phyloP scores from a whole-genome alignment of 1,139 yeast species.

The Suhomyces panamericanus region DNA sequence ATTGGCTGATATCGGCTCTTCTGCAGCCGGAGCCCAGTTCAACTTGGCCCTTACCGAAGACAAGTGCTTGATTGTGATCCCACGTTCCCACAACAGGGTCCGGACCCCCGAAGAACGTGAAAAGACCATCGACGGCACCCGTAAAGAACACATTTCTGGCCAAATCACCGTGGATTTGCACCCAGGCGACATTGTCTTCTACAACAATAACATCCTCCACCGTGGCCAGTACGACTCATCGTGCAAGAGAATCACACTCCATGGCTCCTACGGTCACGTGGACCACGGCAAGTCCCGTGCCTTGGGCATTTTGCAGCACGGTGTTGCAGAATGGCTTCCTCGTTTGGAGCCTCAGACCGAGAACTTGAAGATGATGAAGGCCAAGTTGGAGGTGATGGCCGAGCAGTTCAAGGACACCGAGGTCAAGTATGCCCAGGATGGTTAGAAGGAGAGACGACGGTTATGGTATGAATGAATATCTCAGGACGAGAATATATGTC shows the following conservation, averaged over 20 bases:
- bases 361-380: conserved; percentile 35
- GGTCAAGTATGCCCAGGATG: conserved; percentile 49
- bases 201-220: conserved; percentile 55
- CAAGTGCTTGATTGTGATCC: conserved; percentile 51
- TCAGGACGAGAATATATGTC: too few species aligned
- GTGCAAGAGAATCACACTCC: conserved; percentile 48
- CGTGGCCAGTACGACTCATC: conserved; percentile 48
- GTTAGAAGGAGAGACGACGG: too few species aligned
- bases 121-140: conserved; percentile 38
- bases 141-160: conserved; percentile 40
- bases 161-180: conserved; percentile 45
- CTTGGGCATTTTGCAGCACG: conserved; percentile 55
- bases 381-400: conserved; percentile 38
- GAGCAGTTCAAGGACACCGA: conserved; percentile 41
- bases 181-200: conserved; percentile 58
- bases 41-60: conserved; percentile 54
- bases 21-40: conserved; percentile 56
- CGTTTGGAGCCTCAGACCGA: conserved; percentile 39
- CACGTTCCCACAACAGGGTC: conserved; percentile 50
- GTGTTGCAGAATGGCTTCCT: conserved; percentile 53
- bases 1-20: conserved; percentile 28
- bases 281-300: conserved; percentile 48
- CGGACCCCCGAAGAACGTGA: conserved; percentile 50
- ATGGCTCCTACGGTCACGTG: conserved; percentile 55
- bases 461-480: too few species aligned